These are phyloP conservation scores for Dactylellina sp. DNA, from an alignment of 2,329 filamentous ascomycete genomes.

Conservation along the genomic window DNA sequence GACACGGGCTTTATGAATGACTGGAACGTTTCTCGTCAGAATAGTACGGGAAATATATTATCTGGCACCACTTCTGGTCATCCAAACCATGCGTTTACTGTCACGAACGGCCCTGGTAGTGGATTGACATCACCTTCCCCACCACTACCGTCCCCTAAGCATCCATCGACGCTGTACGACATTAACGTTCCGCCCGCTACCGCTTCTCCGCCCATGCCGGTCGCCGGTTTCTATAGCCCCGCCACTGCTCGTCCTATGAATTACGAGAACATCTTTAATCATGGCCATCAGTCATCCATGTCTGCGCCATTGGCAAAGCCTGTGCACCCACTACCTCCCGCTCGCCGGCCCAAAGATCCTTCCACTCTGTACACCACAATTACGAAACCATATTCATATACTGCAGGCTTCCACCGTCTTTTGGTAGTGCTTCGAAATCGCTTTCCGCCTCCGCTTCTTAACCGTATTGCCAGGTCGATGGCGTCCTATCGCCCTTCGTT, in stretches of 20 bases:
- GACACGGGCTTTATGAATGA: conserved; percentile 49
- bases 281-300: conserved; percentile 64
- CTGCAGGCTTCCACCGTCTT: conserved; percentile 87
- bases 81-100: conserved; percentile 51
- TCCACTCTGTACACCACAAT: conserved; percentile 89
- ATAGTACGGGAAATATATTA: conserved; percentile 48
- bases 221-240: conserved; percentile 54
- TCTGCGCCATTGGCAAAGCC: conserved; percentile 65
- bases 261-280: conserved; percentile 60
- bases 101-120: conserved; percentile 54
- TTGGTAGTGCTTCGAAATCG: conserved; percentile 82
- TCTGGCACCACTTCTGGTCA: conserved; percentile 32
- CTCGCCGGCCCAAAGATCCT: conserved; percentile 74
- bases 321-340: conserved; percentile 61
- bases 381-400: conserved; percentile 91
- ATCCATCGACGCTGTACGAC: conserved; percentile 47
- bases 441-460: conserved; percentile 79
- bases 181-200: conserved; percentile 51
- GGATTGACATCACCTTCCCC: conserved; percentile 52
- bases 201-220: conserved; percentile 60
- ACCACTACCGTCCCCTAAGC: conserved; percentile 48
- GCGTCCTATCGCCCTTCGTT: conserved; percentile 92
- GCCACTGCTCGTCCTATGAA: conserved; percentile 50
- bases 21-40: conserved; percentile 49
- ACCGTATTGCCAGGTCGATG: conserved; percentile 84